These are phyloP conservation scores for Hypomyces rosellus DNA, from an alignment of 2,329 filamentous ascomycete genomes.

Conservation along the genomic window DNA sequence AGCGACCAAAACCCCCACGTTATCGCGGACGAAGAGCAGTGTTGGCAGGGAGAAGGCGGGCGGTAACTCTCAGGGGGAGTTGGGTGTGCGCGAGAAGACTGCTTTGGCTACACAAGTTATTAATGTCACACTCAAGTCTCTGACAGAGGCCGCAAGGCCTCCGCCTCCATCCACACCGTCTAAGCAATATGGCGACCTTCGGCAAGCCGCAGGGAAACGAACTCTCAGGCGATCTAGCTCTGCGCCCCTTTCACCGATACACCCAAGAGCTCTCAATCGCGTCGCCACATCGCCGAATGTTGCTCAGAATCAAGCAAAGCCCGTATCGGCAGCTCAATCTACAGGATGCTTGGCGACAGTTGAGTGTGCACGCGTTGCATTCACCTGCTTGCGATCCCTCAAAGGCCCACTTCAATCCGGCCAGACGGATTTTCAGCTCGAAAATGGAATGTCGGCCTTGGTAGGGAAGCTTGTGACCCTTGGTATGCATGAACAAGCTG, in stretches of 20 bases:
- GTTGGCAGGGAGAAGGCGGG: conserved; percentile 13
- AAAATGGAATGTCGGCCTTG: conserved; percentile 66
- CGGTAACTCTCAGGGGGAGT: conserved; percentile 18
- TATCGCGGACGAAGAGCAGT: conserved; percentile 20
- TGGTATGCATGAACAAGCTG: conserved; percentile 59
- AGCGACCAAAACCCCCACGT: conserved; percentile 20
- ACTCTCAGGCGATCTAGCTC: conserved; percentile 50
- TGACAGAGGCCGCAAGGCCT: conserved; percentile 60
- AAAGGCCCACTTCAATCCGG: conserved; percentile 48
- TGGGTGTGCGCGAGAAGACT: conserved; percentile 48
- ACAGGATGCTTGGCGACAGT: conserved; percentile 50
- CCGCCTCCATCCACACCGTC: conserved; percentile 25
- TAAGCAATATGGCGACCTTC: conserved; percentile 28
- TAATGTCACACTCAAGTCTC: conserved; percentile 61
- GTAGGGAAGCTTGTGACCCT: conserved; percentile 59
- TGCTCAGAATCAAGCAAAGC: conserved; percentile 26
- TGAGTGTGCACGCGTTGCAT: conserved; percentile 64
- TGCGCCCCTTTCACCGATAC: conserved; percentile 54
- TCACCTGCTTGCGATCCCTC: conserved; percentile 55
- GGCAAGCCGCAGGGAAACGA: conserved; percentile 31
- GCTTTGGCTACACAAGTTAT: conserved; percentile 66
- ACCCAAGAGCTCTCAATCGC: conserved; percentile 55
- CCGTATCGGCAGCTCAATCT: conserved; percentile 24
- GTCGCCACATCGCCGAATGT: conserved; percentile 47
- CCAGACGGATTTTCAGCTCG: conserved; percentile 60